Base-by-base conservation (phyloP, 352 stramenopile species). In the Phytopythium boreale region DNA sequence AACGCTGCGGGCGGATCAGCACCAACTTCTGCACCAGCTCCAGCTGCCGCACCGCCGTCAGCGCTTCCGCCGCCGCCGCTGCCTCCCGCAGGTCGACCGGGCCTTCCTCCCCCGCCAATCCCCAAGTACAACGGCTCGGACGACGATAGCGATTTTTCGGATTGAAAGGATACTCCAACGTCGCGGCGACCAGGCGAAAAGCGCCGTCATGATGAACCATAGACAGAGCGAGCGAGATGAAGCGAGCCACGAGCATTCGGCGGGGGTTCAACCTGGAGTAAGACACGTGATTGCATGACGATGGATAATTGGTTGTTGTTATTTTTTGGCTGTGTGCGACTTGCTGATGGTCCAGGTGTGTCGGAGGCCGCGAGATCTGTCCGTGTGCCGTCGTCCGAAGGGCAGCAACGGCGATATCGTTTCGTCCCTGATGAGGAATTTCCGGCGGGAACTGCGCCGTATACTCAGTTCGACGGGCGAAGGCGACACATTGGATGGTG, bases 61-160 rank as follows among this genome's bases (percentile, higher is more conserved):
- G 69, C 63, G 12, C 61, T 76, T 24, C 69, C 63, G 20, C 70
- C 68, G 7, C 61, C 74, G 15, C 67, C 68, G 3, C 71, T 71
- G 41, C 66, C 65, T 27, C 75, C 77, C 62, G 44, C 56, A 20
- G 68, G 65, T 27, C 70, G 77, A 63, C 74, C 80, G 46, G 79
- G 72, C 1, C 74, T 83, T 11, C 82, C 83, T 59, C 80, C 83
- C 44, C 74, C 76, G 3, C 73, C 73, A 14, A 53, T 80, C n/a
- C 60, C 64, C 5, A 71, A 64, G 53, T 80, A 79, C 14, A 66
- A 63, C 5, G 67, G 55, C 31, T 71, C 66, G 27, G 51, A 58
- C n/a, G 67, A 73, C 55, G 72, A 84, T 46, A 78, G 76, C 24
- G 81, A 88, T 77, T 89, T 83, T 64, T 87, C 77, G 50, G 75